Evolutionary conservation across 2,329 filamentous ascomycete species (phyloP), one percentile per base, ranked within the genome.

Genomic region (Drechslerella stenobrocha): DNA sequence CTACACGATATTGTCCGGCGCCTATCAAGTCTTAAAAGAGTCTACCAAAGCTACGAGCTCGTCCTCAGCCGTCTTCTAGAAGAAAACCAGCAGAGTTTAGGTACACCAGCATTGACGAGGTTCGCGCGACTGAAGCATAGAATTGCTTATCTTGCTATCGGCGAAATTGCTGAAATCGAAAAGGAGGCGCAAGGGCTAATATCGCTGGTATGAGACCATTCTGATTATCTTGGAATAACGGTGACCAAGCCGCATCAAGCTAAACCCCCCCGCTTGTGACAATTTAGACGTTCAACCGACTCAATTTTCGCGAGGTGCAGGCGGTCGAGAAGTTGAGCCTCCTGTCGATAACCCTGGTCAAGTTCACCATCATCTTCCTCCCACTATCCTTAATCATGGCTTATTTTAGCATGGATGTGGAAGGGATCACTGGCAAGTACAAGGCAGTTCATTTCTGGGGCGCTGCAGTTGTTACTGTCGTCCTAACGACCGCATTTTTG

Each of bases 111-210:
- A 77, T 82, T 42, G 81, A 82, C 2, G 78, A 71, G 83, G 1
- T 86, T 87, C 69, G 81, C 83, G 72, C 76, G 84, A 20, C 76
- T 87, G 23, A 79, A 81, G 46, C 83, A 86, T 71, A 78, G 83
- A 2, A 85, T 86, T 60, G 79, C 81, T 40, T 75, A 86, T 34
- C 86, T 86, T 69, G 84, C 83, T 8, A 74, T 86, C 64, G 82
- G 80, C 57, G 84, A 87, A 73, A 84, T 86, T 42, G 81, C 85
- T 52, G 81, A 84, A 69, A 86, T 84, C 70, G 75, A 85, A 18
- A 78, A 78, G 35, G 79, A 81, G 70, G 81, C 81, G 60, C 79
- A 81, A 4, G 77, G 76, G 1, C 72, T 82, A 1, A 78, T 81
- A 1, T 77, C 63, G 9, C 70, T 79, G 55, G 63, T 67, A 73